Percentiles rank a stretch among this genome's conserved stretches.
phyloP scores from a whole-genome alignment of 495 filamentous ascomycete species.

The Penicillium angulare region DNA sequence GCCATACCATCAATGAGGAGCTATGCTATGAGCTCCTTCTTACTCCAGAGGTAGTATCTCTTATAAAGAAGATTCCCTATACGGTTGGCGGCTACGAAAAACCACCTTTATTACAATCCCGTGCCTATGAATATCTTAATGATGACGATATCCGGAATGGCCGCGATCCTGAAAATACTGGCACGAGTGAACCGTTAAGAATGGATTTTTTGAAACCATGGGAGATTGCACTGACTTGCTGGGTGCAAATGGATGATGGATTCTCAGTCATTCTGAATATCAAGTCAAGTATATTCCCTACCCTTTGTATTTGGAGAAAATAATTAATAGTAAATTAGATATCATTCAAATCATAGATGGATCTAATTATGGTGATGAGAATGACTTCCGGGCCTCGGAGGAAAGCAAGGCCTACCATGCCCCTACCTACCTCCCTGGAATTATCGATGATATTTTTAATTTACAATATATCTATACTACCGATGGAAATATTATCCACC shows the following conservation, averaged over 20 bases:
- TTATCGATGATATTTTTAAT: not conserved
- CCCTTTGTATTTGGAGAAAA: not conserved
- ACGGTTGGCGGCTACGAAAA: not conserved
- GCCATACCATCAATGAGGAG: not conserved
- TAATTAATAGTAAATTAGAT: not conserved
- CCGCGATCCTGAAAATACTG: not conserved
- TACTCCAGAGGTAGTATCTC: not conserved
- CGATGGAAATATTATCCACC: not conserved
- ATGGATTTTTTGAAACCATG: not conserved
- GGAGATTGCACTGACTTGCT: not conserved
- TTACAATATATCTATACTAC: not conserved
- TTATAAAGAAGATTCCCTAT: not conserved
- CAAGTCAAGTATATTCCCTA: not conserved
- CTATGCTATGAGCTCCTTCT: not conserved
- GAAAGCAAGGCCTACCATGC: not conserved
- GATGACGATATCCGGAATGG: not conserved
- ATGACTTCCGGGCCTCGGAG: not conserved
- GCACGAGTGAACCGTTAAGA: not conserved
- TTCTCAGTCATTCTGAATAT: not conserved
- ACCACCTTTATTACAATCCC: not conserved
- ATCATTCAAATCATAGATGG: not conserved
- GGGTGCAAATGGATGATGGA: not conserved
- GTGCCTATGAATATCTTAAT: not conserved
- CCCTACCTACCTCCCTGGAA: not conserved
- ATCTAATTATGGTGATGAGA: not conserved